Base-by-base conservation (phyloP, 2,329 filamentous ascomycete species). In the Fonsecaea erecta region DNA sequence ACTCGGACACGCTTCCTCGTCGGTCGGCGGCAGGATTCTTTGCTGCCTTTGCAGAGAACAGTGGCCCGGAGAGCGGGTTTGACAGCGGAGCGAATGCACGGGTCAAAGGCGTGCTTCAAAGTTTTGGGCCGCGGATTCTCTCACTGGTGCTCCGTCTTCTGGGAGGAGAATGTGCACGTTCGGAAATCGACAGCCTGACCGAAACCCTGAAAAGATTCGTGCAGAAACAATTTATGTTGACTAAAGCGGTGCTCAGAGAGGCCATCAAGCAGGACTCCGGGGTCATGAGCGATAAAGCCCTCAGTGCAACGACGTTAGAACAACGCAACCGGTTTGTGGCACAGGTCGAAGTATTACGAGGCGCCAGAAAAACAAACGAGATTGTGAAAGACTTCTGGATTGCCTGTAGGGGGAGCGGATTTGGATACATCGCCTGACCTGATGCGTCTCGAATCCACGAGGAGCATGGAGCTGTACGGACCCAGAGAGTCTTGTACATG, bases 1-100 rank as follows among this genome's bases (percentile, higher is more conserved):
- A 79, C 9, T 74, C 77, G 0, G 80, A 82, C 40, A 78, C 79
- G 9, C 74, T 82, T 14, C 79, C 80, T n/a, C 77, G 81, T n/a
- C 79, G 79, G 18, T 78, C 79, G 30, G 77, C 79, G 3, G 77
- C 79, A 35, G 72, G 75, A 35, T 82, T 81, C 68, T 81, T 80
- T 76, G 71, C 77, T 68, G 80, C 51, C 58, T 80, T 64, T 75
- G 75, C 60, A 71, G 81, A 63, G 73, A 74, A 56, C 40, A 71
- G 53, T 55, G 69, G 52, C 46, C 69, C 62, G 12, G 58, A 52
- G 61, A 62, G 21, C 18, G 52, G 57, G 51, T 51, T 63, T 54
- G 58, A 54, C 9, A 40, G 48, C 40, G 18, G 70, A 60, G 53
- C 65, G 48, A 30, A 69, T 65, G 18, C 48, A 11, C 18, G 24